A percentile compares a stretch with the other conserved stretches of the same genome.
Conservation (phyloP, 1,139 yeast genomes). For the Kluyveromyces sp. region DNA sequence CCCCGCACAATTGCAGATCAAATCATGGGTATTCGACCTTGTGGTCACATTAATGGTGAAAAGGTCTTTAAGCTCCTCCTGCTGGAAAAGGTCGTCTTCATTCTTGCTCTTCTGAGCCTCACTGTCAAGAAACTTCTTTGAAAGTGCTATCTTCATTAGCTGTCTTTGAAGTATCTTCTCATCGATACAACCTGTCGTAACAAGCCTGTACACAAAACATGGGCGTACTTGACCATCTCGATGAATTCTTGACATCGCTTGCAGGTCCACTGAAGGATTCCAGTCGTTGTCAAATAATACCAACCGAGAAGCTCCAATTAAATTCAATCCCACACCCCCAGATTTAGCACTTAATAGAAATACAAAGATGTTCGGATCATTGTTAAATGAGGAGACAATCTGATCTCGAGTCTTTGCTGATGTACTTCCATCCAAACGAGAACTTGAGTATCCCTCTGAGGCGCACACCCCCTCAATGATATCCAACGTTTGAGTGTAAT, state of each 20-base stretch:
- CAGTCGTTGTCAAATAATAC: conserved; percentile 85
- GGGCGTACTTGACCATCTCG: conserved; percentile 84
- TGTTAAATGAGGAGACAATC: conserved; percentile 67
- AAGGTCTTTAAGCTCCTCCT: conserved; percentile 64
- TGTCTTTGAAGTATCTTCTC: conserved; percentile 96
- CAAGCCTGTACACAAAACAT: conserved; percentile 74
- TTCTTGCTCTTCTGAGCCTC: conserved; percentile 34
- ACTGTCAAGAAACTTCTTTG: conserved; percentile 66
- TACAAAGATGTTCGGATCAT: conserved; percentile 43
- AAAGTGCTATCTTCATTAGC: conserved; percentile 70
- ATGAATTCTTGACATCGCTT: conserved; percentile 94
- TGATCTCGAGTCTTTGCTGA: conserved; percentile 57
- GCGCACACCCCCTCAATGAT: conserved; percentile 54
- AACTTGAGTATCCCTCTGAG: conserved; percentile 44
- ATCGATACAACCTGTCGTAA: conserved; percentile 85
- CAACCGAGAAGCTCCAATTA: conserved; percentile 84
- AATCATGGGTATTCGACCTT: conserved; percentile 72
- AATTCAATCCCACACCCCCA: conserved; percentile 90
- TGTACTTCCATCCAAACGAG: conserved; percentile 81
- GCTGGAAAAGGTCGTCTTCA: conserved; percentile 46
- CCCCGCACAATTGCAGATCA: conserved; percentile 65
- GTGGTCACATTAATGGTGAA: conserved; percentile 54
- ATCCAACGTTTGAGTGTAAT: conserved; percentile 83
- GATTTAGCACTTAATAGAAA: conserved; percentile 83
- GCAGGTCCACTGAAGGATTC: conserved; percentile 91